Base-by-base conservation (phyloP, 352 stramenopile genomes). In the Phytopythium helicoides region DNA sequence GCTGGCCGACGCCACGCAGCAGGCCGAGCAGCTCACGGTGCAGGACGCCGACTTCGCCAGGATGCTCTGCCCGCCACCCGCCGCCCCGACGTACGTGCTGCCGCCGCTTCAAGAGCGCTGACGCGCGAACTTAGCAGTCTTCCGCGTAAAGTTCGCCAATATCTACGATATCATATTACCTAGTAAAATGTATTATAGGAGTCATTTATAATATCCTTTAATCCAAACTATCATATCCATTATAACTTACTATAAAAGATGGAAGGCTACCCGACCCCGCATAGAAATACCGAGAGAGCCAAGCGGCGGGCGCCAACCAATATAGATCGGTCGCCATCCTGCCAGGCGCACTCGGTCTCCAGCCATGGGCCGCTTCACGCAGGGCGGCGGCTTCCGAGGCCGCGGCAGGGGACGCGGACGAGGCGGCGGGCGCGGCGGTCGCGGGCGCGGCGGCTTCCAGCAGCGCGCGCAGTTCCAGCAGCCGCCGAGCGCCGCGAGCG, bases 41-140 rank as follows among this genome's bases (percentile, higher is more conserved):
- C 54, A 81, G 33, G 76, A 89, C 55, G 22, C 52, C 18, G 59
- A 86, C 51, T 84, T 85, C 41, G 64, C 78, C 6, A 79, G 73
- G 49, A 86, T 89, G 78, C 57, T 89, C 6, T 85, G 75, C 57
- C 64, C 73, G 0, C 16, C 58, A 21, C 18, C 33, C 25, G 21
- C 41, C 6, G 37, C 10, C 25, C 19, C 42, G 8, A n/a, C 14
- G 6, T 37, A 18, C 6, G 15, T 23, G 22, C 23, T 34, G 11
- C 15, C 28, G 9, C n/a, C n/a, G n/a, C n/a, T n/a, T n/a, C n/a
- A n/a, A n/a, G n/a, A n/a, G n/a, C n/a, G n/a, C n/a, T n/a, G 28
- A 33, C 28, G 5, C 28, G 28, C 28, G 28, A 33, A 33, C 28
- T 33, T 33, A 33, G 28, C 9, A 33, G 28, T 9, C 9, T 33